A percentile compares a stretch with the other conserved stretches of the same genome.
Conservation (phyloP, 2,329 filamentous ascomycete species). For the Aureobasidium sp. region DNA sequence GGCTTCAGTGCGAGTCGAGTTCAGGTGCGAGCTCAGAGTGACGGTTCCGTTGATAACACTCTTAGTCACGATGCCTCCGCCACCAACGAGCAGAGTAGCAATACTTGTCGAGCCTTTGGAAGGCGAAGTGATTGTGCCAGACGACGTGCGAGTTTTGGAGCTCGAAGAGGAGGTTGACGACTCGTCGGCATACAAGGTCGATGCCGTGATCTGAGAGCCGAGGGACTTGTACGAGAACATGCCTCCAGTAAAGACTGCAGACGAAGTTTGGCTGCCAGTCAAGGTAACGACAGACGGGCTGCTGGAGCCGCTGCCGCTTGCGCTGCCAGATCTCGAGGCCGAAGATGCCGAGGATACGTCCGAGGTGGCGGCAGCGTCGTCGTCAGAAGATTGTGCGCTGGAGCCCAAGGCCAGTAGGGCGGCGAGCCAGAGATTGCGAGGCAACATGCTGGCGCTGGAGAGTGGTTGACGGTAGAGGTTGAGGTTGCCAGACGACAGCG, state of each 20-base stretch:
- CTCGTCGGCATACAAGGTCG: not conserved
- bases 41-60: conserved; percentile 16
- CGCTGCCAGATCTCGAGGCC: conserved; percentile 13
- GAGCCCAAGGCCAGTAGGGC: conserved; percentile 28
- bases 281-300: conserved; percentile 13
- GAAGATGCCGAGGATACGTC: conserved; percentile 18
- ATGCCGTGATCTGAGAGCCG: conserved; percentile 11
- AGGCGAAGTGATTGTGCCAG: conserved; percentile 15
- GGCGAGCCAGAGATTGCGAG: conserved; percentile 23
- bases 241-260: not conserved
- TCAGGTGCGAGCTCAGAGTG: conserved; percentile 34
- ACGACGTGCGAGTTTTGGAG: not conserved
- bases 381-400: conserved; percentile 18
- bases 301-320: conserved; percentile 20
- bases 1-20: conserved; percentile 33
- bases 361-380: not conserved
- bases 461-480: not conserved
- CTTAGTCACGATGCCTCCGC: conserved; percentile 13
- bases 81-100: conserved; percentile 14
- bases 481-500: not conserved
- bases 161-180: not conserved
- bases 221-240: conserved; percentile 5
- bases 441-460: conserved; percentile 20
- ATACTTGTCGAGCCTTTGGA: conserved; percentile 14
- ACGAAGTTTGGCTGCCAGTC: conserved; percentile 4